Conservation (phyloP, 768 basidiomycete species). For the Amanita inopinata region DNA sequence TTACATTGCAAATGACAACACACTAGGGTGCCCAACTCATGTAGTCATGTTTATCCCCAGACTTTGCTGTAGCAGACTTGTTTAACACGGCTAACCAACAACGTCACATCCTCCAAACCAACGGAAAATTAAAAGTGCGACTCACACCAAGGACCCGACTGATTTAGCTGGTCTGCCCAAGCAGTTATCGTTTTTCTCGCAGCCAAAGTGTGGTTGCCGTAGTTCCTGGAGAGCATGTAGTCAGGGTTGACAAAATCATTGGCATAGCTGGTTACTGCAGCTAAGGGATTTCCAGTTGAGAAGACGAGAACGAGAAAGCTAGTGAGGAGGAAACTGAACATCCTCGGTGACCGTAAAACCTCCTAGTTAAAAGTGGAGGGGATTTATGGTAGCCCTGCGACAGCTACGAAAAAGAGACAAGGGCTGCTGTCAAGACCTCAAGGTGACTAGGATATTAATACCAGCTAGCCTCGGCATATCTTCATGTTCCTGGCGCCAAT, state of each 20-base stretch:
- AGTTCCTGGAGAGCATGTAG: slow-evolving; percentile 33
- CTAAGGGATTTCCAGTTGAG: slow-evolving; percentile 8
- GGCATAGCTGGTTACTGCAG: slow-evolving; percentile 33
- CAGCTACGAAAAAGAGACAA: too few relatives aligned
- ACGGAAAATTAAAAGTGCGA: slow-evolving; percentile 6
- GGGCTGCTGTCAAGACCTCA: too few relatives aligned
- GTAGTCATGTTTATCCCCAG: slow-evolving; percentile 50
- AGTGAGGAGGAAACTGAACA: too few relatives aligned
- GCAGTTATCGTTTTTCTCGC: slow-evolving; percentile 35
- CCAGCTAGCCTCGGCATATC: too few relatives aligned
- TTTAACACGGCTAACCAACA: slow-evolving; percentile 33
- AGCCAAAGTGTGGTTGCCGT: slow-evolving; percentile 29
- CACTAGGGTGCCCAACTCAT: slow-evolving; percentile 69
- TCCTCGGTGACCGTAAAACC: too few relatives aligned
- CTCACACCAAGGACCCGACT: slow-evolving; percentile 48
- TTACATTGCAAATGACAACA: slow-evolving; percentile 12
- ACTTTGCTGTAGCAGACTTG: slow-evolving; percentile 38
- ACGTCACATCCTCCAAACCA: neutral
- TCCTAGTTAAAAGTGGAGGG: too few relatives aligned
- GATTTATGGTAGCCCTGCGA: too few relatives aligned
- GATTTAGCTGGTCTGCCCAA: slow-evolving; percentile 36
- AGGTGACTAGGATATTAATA: too few relatives aligned
- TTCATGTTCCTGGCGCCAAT: too few relatives aligned
- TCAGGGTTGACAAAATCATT: slow-evolving; percentile 49
- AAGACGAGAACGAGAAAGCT: slow-evolving; percentile 12